phyloP scores from a whole-genome alignment of 768 basidiomycete species.

The Lactifluus hygrophoroides region DNA sequence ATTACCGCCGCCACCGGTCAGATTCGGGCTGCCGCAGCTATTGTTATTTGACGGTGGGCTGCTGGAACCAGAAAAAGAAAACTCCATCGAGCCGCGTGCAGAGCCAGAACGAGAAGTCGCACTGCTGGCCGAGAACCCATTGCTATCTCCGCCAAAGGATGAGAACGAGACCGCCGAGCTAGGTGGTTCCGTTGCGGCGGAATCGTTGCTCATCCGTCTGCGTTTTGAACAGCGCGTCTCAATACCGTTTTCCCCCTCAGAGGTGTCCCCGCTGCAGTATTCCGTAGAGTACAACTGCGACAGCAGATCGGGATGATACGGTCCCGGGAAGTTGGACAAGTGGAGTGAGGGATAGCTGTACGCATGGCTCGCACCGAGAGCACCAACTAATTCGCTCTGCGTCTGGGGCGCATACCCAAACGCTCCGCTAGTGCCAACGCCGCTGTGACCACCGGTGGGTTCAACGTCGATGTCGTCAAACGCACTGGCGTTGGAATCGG shows the following conservation, averaged over 20 bases:
- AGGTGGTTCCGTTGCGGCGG: conserved; percentile 40
- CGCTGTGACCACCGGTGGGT: conserved; percentile 41
- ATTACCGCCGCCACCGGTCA: background rate
- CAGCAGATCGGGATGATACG: conserved; percentile 68
- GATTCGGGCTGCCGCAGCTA: conserved; percentile 6
- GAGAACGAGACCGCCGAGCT: conserved; percentile 58
- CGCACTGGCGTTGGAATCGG: conserved; percentile 40
- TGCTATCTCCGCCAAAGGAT: conserved; percentile 34
- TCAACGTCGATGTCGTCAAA: conserved; percentile 10
- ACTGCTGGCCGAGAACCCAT: conserved; percentile 33
- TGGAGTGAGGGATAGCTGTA: conserved; percentile 33
- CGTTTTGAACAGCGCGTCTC: conserved; percentile 50
- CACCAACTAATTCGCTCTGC: conserved; percentile 47
- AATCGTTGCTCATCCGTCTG: conserved; percentile 57
- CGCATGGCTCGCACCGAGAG: conserved; percentile 30
- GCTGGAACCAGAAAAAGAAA: conserved; percentile 39
- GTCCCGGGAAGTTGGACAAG: conserved; percentile 48
- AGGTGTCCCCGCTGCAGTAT: conserved; percentile 43
- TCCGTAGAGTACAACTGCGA: conserved; percentile 46
- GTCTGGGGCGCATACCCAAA: conserved; percentile 29
- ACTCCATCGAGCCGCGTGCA: conserved; percentile 56
- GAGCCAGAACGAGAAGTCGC: conserved; percentile 52
- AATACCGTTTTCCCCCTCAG: conserved; percentile 33
- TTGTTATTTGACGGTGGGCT: conserved; percentile 44
- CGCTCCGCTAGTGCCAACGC: conserved; percentile 23